Conservation (phyloP, 148 eudicot species). For the Nepenthes mirabilis region DNA sequence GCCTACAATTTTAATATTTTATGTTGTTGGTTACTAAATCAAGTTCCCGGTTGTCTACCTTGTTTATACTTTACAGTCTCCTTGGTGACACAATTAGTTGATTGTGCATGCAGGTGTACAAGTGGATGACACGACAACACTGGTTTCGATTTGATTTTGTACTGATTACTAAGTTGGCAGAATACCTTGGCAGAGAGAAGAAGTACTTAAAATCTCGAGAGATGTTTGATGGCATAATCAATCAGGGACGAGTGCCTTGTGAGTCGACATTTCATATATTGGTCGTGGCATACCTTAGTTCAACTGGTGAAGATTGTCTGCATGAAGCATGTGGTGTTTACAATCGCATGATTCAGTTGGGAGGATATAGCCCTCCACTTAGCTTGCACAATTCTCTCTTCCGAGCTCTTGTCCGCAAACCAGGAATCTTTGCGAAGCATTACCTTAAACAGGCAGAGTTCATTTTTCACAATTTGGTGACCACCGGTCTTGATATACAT, state of each 20-base stretch:
- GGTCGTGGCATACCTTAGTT: constrained; percentile 69
- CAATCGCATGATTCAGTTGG: constrained; percentile 83
- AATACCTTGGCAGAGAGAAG: constrained; percentile 72
- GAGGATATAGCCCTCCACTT: constrained; percentile 75
- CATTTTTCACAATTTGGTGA: constrained; percentile 56
- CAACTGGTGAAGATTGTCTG: constrained; percentile 37
- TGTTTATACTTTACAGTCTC: not conserved
- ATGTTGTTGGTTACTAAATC: not conserved
- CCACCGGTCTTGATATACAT: constrained; percentile 52
- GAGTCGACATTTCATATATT: constrained; percentile 90
- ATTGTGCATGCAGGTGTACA: constrained; percentile 49
- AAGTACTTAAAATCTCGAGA: constrained; percentile 66
- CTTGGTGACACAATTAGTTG: not conserved
- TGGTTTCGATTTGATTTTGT: constrained; percentile 89
- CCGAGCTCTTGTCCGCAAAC: constrained; percentile 55
- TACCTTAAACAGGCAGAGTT: constrained; percentile 85
- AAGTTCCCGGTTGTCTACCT: not conserved
- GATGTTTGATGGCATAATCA: constrained; percentile 68
- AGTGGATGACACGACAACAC: constrained; percentile 85
- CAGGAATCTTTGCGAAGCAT: constrained; percentile 40
- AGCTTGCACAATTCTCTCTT: constrained; percentile 84
- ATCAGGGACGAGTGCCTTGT: constrained; percentile 78
- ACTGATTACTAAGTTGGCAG: constrained; percentile 85
- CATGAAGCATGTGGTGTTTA: constrained; percentile 75
- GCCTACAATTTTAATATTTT: too few species aligned